Conservation (phyloP, 2,329 filamentous ascomycete genomes). For the Arthrobotrys megalospora region DNA sequence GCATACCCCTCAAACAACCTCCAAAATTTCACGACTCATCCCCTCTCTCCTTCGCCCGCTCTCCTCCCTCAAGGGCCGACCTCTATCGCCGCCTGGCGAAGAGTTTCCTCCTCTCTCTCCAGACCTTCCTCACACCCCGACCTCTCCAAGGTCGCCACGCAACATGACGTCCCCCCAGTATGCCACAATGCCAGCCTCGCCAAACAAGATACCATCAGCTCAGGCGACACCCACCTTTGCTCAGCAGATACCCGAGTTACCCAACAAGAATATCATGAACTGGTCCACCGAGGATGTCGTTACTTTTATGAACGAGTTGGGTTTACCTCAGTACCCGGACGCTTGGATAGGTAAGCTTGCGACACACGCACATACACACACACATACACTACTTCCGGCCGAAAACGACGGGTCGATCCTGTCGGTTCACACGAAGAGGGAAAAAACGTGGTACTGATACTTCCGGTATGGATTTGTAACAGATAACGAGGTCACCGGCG, state of each 20-base stretch:
- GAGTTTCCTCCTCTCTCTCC: constrained; percentile 59
- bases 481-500: constrained; percentile 96
- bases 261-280: constrained; percentile 82
- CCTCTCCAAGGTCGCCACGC: constrained; percentile 59
- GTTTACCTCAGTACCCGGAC: constrained; percentile 85
- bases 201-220: constrained; percentile 58
- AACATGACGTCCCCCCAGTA: constrained; percentile 61
- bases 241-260: constrained; percentile 67
- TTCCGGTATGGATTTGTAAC: constrained; percentile 50
- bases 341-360: constrained; percentile 81
- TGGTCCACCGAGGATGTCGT: constrained; percentile 91
- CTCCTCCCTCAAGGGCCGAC: constrained; percentile 61
- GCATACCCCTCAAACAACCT: constrained; percentile 60
- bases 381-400: constrained; percentile 4
- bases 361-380: neutral
- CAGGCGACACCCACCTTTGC: constrained; percentile 59
- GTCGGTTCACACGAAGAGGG: neutral
- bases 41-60: constrained; percentile 61
- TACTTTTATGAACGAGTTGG: constrained; percentile 86
- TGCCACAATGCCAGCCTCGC: constrained; percentile 59
- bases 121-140: constrained; percentile 60
- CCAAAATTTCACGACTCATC: constrained; percentile 62
- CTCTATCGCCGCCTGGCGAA: constrained; percentile 60
- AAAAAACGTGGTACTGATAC: constrained; percentile 23
- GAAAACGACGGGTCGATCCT: constrained; percentile 39